Evolutionary conservation across 2,329 filamentous ascomycete genomes (phyloP), one percentile per base, ranked within the genome.

Genomic region (Exophiala calicioides): DNA sequence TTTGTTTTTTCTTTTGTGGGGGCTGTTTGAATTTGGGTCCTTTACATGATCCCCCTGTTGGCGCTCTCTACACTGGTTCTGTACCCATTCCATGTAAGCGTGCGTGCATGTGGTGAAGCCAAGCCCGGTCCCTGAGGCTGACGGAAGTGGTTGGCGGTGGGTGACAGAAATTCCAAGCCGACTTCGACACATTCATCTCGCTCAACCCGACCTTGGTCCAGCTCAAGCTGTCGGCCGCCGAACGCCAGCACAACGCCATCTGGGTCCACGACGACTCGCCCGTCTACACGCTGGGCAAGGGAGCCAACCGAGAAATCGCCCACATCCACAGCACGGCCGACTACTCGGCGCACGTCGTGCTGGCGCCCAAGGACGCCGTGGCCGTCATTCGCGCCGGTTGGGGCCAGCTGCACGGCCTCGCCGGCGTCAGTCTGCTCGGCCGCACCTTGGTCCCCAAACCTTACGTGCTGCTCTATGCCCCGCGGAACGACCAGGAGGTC

Each of bases 321-420:
- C 89, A 95, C 64, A 80, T 88, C 10, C 89, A 94, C 67, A 79
- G 23, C 8, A 37, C 83, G 37, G 82, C 77, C 18, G 88, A 93
- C 57, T 80, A 84, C 52, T 85, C 81, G 3, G 74, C 93, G 77
- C 88, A 94, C 65, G 74, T 93, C 69, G 86, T 81, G 33, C 74
- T 95, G 40, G 87, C 93, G 60, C 87, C 87, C 0, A 79, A 85
- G 26, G 89, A 94, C 62, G 86, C 85, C 39, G 80, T 76, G 57
- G 73, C 84, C 41, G 77, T 93, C 13, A 68, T 94, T 16, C 76
- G 82, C 55, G 81, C 80, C 52, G 86, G 88, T 1, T 94, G 88
- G 88, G 89, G 85, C 1, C 82, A 93, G 69, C 60, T 77, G 8
- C 79, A 82, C 67, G 78, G 77, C 6, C 57, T 69, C n/a, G 61